Evolutionary conservation across 345 rosid genomes (phyloP).

Genomic region (Melastoma malabathricum): DNA sequence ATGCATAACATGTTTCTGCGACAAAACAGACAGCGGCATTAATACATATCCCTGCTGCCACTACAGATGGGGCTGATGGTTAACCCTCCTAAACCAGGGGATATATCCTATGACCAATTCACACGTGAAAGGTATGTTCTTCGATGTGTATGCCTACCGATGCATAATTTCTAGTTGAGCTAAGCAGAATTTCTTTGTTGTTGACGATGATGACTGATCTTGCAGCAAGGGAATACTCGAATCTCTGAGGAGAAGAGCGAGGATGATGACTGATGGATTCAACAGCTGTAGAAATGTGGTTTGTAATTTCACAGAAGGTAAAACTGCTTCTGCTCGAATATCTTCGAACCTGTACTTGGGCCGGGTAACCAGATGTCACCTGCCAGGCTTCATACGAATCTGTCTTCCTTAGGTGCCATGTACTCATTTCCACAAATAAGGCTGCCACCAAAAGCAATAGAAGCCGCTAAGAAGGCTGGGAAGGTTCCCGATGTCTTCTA

Average conservation of each 20-base stretch:
- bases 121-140: slow-evolving; percentile 64
- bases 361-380: neutral
- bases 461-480: slow-evolving; percentile 50
- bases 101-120: slow-evolving; percentile 74
- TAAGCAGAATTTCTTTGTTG: neutral
- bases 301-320: slow-evolving; percentile 97
- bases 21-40: too few species aligned
- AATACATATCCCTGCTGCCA: slow-evolving; percentile 1
- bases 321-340: neutral
- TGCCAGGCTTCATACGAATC: neutral
- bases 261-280: slow-evolving; percentile 94
- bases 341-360: neutral
- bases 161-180: neutral
- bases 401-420: slow-evolving; percentile 67
- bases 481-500: slow-evolving; percentile 88
- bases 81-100: slow-evolving; percentile 87
- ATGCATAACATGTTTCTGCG: too few species aligned
- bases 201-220: neutral
- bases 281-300: slow-evolving; percentile 94
- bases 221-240: slow-evolving; percentile 83
- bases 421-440: slow-evolving; percentile 94
- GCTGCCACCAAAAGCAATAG: slow-evolving; percentile 71
- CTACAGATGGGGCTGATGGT: slow-evolving; percentile 96
- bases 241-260: slow-evolving; percentile 87
- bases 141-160: neutral